Conservation (phyloP, 805 yeast genomes). For the Candida broadrunensis region DNA sequence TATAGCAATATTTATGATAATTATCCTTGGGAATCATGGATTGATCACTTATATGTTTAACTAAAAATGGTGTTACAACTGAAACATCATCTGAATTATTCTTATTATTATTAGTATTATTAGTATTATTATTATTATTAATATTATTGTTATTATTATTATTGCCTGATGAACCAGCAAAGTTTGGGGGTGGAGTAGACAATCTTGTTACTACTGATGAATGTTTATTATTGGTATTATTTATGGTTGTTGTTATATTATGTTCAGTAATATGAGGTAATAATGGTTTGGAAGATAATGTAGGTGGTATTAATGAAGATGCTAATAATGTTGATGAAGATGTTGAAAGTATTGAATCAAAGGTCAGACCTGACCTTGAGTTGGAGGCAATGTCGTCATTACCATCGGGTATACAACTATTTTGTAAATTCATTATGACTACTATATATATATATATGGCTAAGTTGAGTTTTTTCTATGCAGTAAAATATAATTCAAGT, state of each 20-base stretch:
- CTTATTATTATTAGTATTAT: no score
- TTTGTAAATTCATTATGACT: not conserved
- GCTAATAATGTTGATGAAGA: not conserved
- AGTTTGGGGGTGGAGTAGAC: not conserved
- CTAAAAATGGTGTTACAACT: constrained; percentile 39
- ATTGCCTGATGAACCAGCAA: no score
- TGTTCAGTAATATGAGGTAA: not conserved
- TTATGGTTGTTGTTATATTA: not conserved
- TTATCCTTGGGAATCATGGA: constrained; percentile 46
- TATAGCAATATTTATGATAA: constrained; percentile 74
- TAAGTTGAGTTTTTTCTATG: no score
- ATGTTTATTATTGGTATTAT: not conserved
- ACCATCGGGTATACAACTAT: not conserved
- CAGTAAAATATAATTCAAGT: no score
- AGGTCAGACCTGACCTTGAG: not conserved
- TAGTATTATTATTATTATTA: no score
- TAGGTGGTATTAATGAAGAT: not conserved
- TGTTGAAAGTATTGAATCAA: not conserved
- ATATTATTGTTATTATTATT: no score
- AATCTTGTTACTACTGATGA: not conserved
- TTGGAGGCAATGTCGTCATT: not conserved
- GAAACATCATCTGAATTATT: no score
- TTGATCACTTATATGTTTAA: constrained; percentile 40
- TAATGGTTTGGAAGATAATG: not conserved
- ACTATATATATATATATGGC: no score